Percentiles rank a stretch among this genome's conserved stretches.
Evolutionary conservation across 129 eudicot genomes (phyloP).

Genomic region (Oenanthe sinensis): DNA sequence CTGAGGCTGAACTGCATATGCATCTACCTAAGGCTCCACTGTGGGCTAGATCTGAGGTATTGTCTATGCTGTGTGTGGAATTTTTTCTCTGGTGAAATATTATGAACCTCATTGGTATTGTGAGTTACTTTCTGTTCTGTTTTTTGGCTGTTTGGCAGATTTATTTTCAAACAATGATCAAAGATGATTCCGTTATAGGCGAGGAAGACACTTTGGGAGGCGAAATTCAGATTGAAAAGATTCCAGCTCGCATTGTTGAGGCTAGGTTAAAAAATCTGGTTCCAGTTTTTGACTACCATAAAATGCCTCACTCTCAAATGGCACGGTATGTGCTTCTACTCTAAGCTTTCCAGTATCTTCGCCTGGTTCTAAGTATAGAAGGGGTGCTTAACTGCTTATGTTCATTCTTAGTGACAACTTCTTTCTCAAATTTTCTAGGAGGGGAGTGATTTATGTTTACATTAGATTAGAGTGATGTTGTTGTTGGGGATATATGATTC

Average conservation of each 20-base stretch:
- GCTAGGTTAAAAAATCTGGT: conserved; percentile 58
- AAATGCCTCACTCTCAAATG: conserved; percentile 30
- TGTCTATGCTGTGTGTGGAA: not conserved
- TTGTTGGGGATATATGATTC: not conserved
- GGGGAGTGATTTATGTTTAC: not conserved
- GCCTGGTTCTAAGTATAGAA: not conserved
- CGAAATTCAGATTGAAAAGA: conserved; percentile 67
- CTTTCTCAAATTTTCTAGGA: not conserved
- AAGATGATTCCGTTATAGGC: conserved; percentile 29
- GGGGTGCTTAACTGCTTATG: not conserved
- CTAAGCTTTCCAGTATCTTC: not conserved
- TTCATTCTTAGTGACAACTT: not conserved
- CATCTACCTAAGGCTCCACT: conserved; percentile 42
- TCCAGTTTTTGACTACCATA: conserved; percentile 57
- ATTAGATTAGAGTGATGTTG: not conserved
- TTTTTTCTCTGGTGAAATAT: not conserved
- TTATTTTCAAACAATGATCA: conserved; percentile 20
- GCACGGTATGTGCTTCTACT: conserved; percentile 32
- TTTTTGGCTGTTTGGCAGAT: conserved; percentile 36
- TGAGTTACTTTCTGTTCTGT: not conserved
- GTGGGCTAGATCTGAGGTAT: conserved; percentile 85
- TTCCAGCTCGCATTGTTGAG: conserved; percentile 44
- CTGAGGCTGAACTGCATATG: conserved; percentile 79
- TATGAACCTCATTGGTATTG: not conserved
- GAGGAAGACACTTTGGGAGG: conserved; percentile 31